Percentiles rank a stretch among this genome's conserved stretches.
Evolutionary conservation across 176 grass and related monocot genomes (phyloP).

Genomic region (Cenchrus purpureus): DNA sequence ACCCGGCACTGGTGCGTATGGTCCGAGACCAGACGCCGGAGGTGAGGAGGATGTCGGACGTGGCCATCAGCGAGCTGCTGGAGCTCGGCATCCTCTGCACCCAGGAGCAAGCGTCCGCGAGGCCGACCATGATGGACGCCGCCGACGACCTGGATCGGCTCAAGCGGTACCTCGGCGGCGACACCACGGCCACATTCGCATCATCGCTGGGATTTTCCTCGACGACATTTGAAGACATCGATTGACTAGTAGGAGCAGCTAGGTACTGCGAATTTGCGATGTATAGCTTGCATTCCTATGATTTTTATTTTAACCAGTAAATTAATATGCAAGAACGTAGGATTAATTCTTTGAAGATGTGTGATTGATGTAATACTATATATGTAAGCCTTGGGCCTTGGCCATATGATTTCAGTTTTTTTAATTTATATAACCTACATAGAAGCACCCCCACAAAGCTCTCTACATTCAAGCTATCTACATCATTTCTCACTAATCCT

Average conservation of each 20-base stretch:
- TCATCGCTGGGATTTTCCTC: conserved; percentile 78
- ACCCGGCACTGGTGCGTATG: conserved; percentile 41
- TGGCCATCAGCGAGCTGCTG: conserved; percentile 77
- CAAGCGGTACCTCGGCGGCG: conserved; percentile 77
- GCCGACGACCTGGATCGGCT: conserved; percentile 83
- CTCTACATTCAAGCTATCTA: too few species aligned
- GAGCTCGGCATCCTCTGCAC: conserved; percentile 84
- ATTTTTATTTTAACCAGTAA: background rate
- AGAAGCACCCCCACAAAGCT: too few species aligned
- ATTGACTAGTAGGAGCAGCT: conserved; percentile 22
- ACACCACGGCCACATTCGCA: conserved; percentile 76
- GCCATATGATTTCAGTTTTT: too few species aligned
- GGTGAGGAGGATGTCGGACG: conserved; percentile 77
- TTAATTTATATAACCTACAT: too few species aligned
- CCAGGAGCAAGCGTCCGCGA: conserved; percentile 58
- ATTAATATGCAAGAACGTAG: conserved; percentile 10
- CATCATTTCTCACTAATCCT: too few species aligned
- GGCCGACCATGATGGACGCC: conserved; percentile 82
- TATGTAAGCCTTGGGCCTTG: too few species aligned
- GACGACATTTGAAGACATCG: conserved; percentile 56
- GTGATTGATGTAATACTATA: conserved; percentile 18
- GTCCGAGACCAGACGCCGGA: conserved; percentile 65
- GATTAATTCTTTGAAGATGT: conserved; percentile 42
- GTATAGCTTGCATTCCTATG: background rate
- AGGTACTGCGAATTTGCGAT: background rate